Evolutionary conservation across 2,329 filamentous ascomycete species (phyloP), one percentile per base, ranked within the genome.

Genomic region (Cladosporium oxysporum): DNA sequence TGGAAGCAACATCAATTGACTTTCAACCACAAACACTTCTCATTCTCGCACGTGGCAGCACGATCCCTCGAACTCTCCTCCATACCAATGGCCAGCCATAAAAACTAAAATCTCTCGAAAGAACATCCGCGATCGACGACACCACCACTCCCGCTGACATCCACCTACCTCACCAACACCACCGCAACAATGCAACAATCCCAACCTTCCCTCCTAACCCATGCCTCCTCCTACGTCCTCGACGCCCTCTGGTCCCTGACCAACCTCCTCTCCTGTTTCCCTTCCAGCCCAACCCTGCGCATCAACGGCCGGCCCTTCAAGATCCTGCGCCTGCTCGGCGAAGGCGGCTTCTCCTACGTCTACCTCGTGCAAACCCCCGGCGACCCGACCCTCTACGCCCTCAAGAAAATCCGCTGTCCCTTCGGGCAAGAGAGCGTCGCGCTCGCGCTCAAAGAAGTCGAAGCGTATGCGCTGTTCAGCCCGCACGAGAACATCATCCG

Each of bases 341-440:
- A 99, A 90, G 95, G 95, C 77, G 95, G 95, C 75, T 99, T 99
- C 84, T 97, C 93, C 70, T 99, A 98, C 80, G 95, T 99, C 73
- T 99, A 99, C 81, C 91, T 99, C 67, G 95, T 99, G 67, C 91
- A 98, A 83, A 93, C 97, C 79, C 94, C 91, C 58, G 84, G 87
- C 64, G 90, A 88, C 62, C 91, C 91, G 67, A 88, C 94, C 73
- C 87, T 97, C 57, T 94, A 96, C 79, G 95, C 95, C 21, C 88
- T 98, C 68, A 99, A 99, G 81, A 99, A 99, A 85, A 99, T 99
- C 79, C 90, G 94, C 76, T 99, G 95, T 83, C 94, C 95, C 5
- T 98, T 99, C 76, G 95, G 95, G 71, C 91, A 95, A 79, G 95
- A 99, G 83, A 97, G 92, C 29, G 94, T 99, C 66, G 89, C 92